Evolutionary conservation across 2,329 filamentous ascomycete species (phyloP).

Genomic region (Bisporella sp.): DNA sequence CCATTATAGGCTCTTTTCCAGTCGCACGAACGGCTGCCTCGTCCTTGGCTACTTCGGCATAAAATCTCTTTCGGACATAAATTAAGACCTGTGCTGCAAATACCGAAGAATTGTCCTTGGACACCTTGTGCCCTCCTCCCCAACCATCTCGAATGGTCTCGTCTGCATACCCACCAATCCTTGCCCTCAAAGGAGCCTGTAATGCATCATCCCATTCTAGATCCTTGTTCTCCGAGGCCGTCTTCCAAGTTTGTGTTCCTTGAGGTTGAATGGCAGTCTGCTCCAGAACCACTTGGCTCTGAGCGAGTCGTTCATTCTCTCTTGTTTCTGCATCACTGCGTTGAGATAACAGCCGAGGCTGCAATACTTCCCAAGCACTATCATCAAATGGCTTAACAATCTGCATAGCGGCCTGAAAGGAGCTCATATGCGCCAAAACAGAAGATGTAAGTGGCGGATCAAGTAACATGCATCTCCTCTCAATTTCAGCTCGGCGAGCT

Average conservation of each 20-base stretch:
- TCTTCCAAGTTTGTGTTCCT: slow-evolving; percentile 24
- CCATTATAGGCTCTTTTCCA: slow-evolving; percentile 36
- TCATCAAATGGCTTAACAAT: slow-evolving; percentile 63
- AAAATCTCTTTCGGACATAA: slow-evolving; percentile 61
- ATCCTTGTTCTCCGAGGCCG: slow-evolving; percentile 45
- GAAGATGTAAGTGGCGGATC: slow-evolving; percentile 56
- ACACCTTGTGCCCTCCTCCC: slow-evolving; percentile 56
- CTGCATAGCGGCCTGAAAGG: slow-evolving; percentile 67
- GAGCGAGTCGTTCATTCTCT: slow-evolving; percentile 34
- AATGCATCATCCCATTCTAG: slow-evolving; percentile 61
- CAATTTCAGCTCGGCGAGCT: slow-evolving; percentile 61
- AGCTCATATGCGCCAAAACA: slow-evolving; percentile 61
- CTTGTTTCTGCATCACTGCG: slow-evolving; percentile 56
- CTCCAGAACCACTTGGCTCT: slow-evolving; percentile 32
- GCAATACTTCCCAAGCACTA: slow-evolving; percentile 61
- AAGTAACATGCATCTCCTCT: slow-evolving; percentile 59
- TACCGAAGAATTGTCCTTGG: slow-evolving; percentile 53
- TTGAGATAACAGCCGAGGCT: slow-evolving; percentile 60
- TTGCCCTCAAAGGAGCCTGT: slow-evolving; percentile 60
- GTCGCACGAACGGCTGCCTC: slow-evolving; percentile 39
- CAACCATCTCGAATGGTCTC: slow-evolving; percentile 61
- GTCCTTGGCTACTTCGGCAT: slow-evolving; percentile 49
- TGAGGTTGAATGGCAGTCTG: slow-evolving; percentile 13
- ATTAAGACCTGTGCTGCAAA: slow-evolving; percentile 69
- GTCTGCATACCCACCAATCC: slow-evolving; percentile 60